These are phyloP conservation scores for Bathelium albidoporum DNA, from an alignment of 495 filamentous ascomycete genomes.

Conservation along the genomic window DNA sequence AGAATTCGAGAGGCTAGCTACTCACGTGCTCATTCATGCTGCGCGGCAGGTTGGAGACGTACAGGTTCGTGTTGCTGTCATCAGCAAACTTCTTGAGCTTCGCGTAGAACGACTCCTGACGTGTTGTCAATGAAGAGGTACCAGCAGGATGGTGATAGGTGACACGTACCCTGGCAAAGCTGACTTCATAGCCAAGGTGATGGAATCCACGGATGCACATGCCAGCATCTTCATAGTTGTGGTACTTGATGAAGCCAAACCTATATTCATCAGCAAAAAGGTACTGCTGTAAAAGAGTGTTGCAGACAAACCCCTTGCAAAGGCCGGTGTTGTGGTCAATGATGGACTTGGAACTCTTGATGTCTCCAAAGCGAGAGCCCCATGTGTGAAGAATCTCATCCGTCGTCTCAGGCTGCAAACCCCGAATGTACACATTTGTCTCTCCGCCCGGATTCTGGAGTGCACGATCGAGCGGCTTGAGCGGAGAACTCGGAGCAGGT, in stretches of 20 bases:
- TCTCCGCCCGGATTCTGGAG: conserved; percentile 78
- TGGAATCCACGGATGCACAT: conserved; percentile 95
- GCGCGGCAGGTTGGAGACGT: conserved; percentile 89
- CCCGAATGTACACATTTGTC: conserved; percentile 96
- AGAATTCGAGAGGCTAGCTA: conserved; percentile 1
- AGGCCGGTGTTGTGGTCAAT: conserved; percentile 81
- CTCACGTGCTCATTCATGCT: conserved; percentile 78
- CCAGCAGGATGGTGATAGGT: background rate
- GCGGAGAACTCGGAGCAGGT: conserved; percentile 60
- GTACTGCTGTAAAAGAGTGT: background rate
- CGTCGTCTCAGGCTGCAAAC: conserved; percentile 85
- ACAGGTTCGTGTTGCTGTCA: conserved; percentile 81
- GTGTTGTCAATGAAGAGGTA: conserved; percentile 8
- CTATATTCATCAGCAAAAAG: conserved; percentile 36
- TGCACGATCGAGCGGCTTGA: conserved; percentile 79
- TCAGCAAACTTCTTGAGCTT: conserved; percentile 88
- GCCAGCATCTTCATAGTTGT: conserved; percentile 76
- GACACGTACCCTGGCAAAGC: conserved; percentile 72
- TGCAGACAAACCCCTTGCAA: conserved; percentile 75
- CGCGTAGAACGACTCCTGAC: conserved; percentile 87
- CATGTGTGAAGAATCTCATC: conserved; percentile 79
- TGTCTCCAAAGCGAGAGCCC: conserved; percentile 75
- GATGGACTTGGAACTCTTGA: conserved; percentile 92
- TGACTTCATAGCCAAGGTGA: conserved; percentile 87
- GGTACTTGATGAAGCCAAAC: conserved; percentile 94